Conservation (phyloP, 2,329 filamentous ascomycete species). For the Rhynchosporium secalis region DNA sequence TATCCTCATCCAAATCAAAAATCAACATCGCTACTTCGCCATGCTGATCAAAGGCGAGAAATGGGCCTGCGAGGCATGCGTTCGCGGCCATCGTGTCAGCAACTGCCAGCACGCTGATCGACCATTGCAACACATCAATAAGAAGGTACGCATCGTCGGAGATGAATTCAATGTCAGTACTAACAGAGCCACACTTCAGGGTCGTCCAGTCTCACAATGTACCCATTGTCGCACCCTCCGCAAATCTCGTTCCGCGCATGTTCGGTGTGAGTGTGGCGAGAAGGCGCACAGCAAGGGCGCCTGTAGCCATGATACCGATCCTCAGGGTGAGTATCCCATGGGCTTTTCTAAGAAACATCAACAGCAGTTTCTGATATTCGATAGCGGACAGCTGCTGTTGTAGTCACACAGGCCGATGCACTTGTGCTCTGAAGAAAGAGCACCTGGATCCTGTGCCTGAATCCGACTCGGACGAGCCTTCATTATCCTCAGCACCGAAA, state of each 20-base stretch:
- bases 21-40: constrained; percentile 33
- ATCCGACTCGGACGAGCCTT: constrained; percentile 57
- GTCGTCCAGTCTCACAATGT: constrained; percentile 95
- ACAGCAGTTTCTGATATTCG: constrained; percentile 38
- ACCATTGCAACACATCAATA: constrained; percentile 90
- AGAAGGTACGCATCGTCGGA: constrained; percentile 55
- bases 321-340: constrained; percentile 41
- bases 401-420: constrained; percentile 67
- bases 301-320: constrained; percentile 55
- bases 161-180: constrained; percentile 6
- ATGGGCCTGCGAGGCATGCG: constrained; percentile 89
- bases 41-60: constrained; percentile 96
- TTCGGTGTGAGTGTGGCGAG: constrained; percentile 94
- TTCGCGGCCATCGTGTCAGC: constrained; percentile 97
- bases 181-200: constrained; percentile 43
- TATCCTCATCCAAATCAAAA: constrained; percentile 29
- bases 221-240: constrained; percentile 93
- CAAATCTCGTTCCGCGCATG: constrained; percentile 91
- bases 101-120: constrained; percentile 96
- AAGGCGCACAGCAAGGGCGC: constrained; percentile 66
- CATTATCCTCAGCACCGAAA: constrained; percentile 45
- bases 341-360: constrained; percentile 29
- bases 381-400: constrained; percentile 65
- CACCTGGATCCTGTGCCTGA: constrained; percentile 64
- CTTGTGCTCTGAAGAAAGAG: constrained; percentile 65